Base-by-base conservation (phyloP, 768 basidiomycete species). In the Agaricus sinodeliciosus region DNA sequence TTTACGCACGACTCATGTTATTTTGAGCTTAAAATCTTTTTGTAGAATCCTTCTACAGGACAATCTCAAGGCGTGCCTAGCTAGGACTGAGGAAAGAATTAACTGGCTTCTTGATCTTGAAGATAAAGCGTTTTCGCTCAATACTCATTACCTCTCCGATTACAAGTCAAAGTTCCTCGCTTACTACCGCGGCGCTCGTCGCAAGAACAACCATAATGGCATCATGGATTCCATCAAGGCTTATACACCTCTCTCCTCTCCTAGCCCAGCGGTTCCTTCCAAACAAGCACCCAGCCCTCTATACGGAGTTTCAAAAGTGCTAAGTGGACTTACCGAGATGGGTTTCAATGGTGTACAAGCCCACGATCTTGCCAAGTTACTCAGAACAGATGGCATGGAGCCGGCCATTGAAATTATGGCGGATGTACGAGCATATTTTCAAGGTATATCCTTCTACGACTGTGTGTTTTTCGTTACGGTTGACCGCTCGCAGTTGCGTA, bases 361-460 rank as follows among this genome's bases (percentile, higher is more conserved):
- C 0, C 63, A 64, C 2, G 78, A 82, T 48, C 59, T 87, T 0
- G 58, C 73, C 0, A 80, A 72, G 57, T 57, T 87, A 0, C 68
- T 82, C 3, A 74, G 78, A 0, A 52, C 70, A 0, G 82, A 85
- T 53, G 65, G 67, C 0, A 75, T 72, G 70, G 82, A 81, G 35
- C 72, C 76, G 0, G 81, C 82, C 0, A 58, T 88, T 11, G 59
- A 66, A 4, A 85, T 88, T 58, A 87, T 89, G 84, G 82, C 84
- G 0, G 76, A 81, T 54, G 83, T 86, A 2, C 72, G 84, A 3
- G 85, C 82, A 0, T 87, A 88, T 57, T 88, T 87, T 63, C 83
- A 87, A 73, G 86, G 87, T 85, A 60, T 18, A 47, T 37, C 13
- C 43, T 34, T 26, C 4, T 5, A 0, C 26, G 9, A 5, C 51